Evolutionary conservation across 202 grass and related monocot species (phyloP), one percentile per base, ranked within the genome.

Genomic region (Setaria italica): DNA sequence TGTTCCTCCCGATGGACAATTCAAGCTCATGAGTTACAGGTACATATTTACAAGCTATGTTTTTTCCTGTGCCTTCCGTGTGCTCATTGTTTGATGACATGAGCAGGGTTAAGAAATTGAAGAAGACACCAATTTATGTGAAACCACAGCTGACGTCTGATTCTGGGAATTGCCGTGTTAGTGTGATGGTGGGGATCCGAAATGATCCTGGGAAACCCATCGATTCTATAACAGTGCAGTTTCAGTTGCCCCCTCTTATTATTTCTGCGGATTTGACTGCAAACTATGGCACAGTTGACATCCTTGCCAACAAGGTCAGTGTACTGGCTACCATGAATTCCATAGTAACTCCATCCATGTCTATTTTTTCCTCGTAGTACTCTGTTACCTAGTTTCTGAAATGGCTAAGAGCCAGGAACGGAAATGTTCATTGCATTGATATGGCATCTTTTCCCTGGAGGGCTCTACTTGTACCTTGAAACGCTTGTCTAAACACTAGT

Each of bases 201-300:
- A 96, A 99, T 85, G 96, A 99, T 92, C 91, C 91, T 84, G 96
- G 96, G 75, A 99, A 99, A 84, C 67, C 96, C 82, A 94, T 99
- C 64, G 96, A 96, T 82, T 99, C 96, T 80, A 95, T 99, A 85
- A 78, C 35, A 4, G 88, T 99, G 32, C 84, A 94, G 80, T 99
- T 99, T 92, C 86, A 85, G 56, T 77, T 99, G 82, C 96, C 96
- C 37, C 78, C 82, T 16, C 87, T 90, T 82, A 92, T 99, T 73
- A 84, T 89, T 79, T 99, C 96, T 88, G 96, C 96, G 10, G 92
- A 99, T 85, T 85, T 99, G 88, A 96, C 78, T 43, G 83, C 93
- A 87, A 99, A 96, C 53, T 88, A 99, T 16, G 96, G 96, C 77
- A 95, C 93, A 42, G 90, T 96, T 3, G 90, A 99, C 80, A 91